Evolutionary conservation across 2,329 filamentous ascomycete genomes (phyloP).

Genomic region (Cordyceps fumosorosea): DNA sequence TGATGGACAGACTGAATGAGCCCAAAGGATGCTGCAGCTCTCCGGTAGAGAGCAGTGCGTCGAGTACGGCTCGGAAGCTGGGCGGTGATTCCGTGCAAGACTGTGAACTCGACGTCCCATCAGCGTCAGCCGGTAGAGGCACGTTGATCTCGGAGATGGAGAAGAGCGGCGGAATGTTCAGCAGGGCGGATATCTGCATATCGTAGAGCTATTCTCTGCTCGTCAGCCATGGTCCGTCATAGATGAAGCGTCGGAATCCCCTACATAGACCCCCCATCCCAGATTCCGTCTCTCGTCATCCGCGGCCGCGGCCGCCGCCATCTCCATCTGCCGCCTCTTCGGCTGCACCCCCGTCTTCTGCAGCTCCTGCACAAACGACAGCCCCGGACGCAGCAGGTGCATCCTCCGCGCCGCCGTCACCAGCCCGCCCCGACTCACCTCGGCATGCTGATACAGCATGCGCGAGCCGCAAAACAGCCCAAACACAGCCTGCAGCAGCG

Average conservation of each 20-base stretch:
- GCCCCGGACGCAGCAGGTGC: constrained; percentile 9
- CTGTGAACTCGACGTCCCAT: neutral
- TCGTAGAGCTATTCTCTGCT: constrained; percentile 1
- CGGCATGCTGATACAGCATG: constrained; percentile 11
- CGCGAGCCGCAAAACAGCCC: constrained; percentile 10
- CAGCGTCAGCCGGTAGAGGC: neutral
- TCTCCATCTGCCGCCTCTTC: neutral
- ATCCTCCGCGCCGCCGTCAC: constrained; percentile 10
- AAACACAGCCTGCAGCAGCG: constrained; percentile 8
- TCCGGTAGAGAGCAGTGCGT: neutral
- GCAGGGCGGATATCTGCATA: constrained; percentile 9
- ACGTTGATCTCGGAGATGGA: constrained; percentile 7
- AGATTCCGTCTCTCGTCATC: constrained; percentile 6
- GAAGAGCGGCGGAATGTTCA: constrained; percentile 8
- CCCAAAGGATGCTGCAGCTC: neutral
- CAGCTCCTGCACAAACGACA: constrained; percentile 8
- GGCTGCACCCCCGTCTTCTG: neutral
- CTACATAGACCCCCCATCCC: constrained; percentile 10
- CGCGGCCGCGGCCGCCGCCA: neutral
- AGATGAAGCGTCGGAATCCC: neutral
- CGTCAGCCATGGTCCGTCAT: neutral
- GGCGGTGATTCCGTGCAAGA: neutral
- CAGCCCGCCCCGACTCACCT: constrained; percentile 5
- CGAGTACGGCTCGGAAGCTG: neutral
- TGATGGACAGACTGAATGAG: constrained; percentile 7